Evolutionary conservation across 2,329 filamentous ascomycete genomes (phyloP).

Genomic region (Epichloe sylvatica): DNA sequence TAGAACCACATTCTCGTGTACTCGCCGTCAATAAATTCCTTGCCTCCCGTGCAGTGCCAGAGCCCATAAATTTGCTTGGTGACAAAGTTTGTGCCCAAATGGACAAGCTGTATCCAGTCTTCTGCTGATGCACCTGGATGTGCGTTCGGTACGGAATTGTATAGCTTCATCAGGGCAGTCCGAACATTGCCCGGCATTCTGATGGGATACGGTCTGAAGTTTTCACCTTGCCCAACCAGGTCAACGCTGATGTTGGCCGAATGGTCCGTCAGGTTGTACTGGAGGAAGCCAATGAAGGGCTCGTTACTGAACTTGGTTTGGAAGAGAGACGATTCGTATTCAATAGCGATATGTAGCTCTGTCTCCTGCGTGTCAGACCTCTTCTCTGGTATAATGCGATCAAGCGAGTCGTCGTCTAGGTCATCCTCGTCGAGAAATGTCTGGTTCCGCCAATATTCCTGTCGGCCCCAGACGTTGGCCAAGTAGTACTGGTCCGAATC

Average conservation of each 20-base stretch:
- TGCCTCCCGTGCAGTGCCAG: constrained; percentile 26
- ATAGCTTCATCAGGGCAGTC: constrained; percentile 16
- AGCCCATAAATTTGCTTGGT: constrained; percentile 23
- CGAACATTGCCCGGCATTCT: constrained; percentile 20
- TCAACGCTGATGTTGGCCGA: constrained; percentile 13
- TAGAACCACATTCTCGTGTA: constrained; percentile 26
- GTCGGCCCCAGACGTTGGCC: constrained; percentile 27
- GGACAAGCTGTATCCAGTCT: constrained; percentile 19
- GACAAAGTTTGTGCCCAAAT: constrained; percentile 24
- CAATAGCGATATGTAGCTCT: constrained; percentile 24
- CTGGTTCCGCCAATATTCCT: constrained; percentile 26
- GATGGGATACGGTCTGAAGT: constrained; percentile 18
- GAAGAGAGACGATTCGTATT: constrained; percentile 27
- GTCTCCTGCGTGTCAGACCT: constrained; percentile 10
- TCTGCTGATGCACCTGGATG: constrained; percentile 14
- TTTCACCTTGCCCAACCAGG: constrained; percentile 11
- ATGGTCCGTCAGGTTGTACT: constrained; percentile 16
- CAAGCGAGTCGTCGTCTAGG: constrained; percentile 7
- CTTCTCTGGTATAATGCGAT: constrained; percentile 12
- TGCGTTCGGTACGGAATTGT: constrained; percentile 16
- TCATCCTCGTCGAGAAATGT: constrained; percentile 12
- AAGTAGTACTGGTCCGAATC: constrained; percentile 33
- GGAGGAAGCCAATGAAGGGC: constrained; percentile 19
- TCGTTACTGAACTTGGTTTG: constrained; percentile 25
- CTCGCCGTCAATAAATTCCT: constrained; percentile 18